Evolutionary conservation across 2,329 filamentous ascomycete species (phyloP).

Genomic region (Aaosphaeria pasadenensis): DNA sequence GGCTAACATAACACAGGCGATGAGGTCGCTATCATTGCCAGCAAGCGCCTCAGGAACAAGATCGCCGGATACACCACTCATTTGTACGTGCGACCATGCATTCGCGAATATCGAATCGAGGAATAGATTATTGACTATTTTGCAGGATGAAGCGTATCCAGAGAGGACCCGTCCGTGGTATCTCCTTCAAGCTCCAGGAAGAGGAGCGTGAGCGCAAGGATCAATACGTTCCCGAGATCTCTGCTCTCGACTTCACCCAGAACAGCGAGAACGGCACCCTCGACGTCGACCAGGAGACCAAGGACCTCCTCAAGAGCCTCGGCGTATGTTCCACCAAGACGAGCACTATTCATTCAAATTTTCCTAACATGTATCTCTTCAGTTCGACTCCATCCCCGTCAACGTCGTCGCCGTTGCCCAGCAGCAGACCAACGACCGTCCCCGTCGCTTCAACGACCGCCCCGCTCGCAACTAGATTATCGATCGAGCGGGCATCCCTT

Average conservation of each 20-base stretch:
- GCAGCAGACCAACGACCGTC: conserved; percentile 80
- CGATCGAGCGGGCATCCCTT: conserved; percentile 48
- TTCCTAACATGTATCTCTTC: conserved; percentile 10
- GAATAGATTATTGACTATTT: not conserved
- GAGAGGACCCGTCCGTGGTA: conserved; percentile 97
- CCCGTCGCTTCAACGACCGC: conserved; percentile 70
- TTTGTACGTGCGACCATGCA: conserved; percentile 37
- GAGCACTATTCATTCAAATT: not conserved
- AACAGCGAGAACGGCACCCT: conserved; percentile 89
- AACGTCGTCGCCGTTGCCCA: conserved; percentile 90
- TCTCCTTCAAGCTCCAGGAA: conserved; percentile 99
- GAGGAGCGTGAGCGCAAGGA: conserved; percentile 99
- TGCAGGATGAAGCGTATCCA: conserved; percentile 98
- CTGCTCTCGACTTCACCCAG: conserved; percentile 96
- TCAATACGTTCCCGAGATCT: conserved; percentile 99
- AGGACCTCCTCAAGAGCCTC: conserved; percentile 99
- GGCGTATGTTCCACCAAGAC: conserved; percentile 67
- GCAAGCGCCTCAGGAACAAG: conserved; percentile 99
- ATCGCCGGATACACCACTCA: conserved; percentile 93
- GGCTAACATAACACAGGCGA: conserved; percentile 58
- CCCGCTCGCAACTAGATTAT: conserved; percentile 30
- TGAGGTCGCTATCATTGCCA: conserved; percentile 86
- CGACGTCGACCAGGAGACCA: conserved; percentile 96
- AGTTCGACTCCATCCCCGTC: conserved; percentile 98
- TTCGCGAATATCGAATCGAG: not conserved